Evolutionary conservation across 2,329 filamentous ascomycete genomes (phyloP).

Genomic region (Pezizomycotina sp.): DNA sequence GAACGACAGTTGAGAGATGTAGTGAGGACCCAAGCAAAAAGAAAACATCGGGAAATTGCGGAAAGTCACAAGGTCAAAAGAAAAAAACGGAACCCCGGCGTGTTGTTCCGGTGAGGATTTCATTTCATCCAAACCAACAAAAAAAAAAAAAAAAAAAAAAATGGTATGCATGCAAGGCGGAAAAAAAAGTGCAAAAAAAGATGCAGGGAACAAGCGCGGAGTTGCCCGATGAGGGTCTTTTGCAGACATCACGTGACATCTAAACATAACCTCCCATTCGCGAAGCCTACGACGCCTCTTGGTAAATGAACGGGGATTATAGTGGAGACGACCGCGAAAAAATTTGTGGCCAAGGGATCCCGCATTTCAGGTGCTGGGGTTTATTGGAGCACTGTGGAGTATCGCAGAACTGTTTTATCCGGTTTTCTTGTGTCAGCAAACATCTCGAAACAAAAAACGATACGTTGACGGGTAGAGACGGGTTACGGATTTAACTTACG

Average conservation of each 20-base stretch:
- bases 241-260: slow-evolving; percentile 8
- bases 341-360: slow-evolving; percentile 14
- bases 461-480: background rate
- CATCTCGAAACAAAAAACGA: slow-evolving; percentile 6
- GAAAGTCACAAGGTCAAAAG: too few relatives aligned
- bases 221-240: too few relatives aligned
- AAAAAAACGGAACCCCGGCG: background rate
- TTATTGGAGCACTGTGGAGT: slow-evolving; percentile 15
- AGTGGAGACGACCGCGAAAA: slow-evolving; percentile 6
- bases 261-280: slow-evolving; percentile 8
- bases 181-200: slow-evolving; percentile 7
- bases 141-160: slow-evolving; percentile 2
- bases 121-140: background rate
- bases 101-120: background rate
- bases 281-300: slow-evolving; percentile 10
- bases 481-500: slow-evolving; percentile 45
- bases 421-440: background rate
- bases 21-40: too few relatives aligned
- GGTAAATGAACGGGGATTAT: slow-evolving; percentile 7
- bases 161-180: slow-evolving; percentile 1
- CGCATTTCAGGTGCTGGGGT: slow-evolving; percentile 9
- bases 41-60: too few relatives aligned
- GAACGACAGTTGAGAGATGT: slow-evolving; percentile 9
- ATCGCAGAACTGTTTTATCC: slow-evolving; percentile 12
- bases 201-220: slow-evolving; percentile 7